Percentiles rank a stretch among this genome's conserved stretches.
phyloP scores from a whole-genome alignment of 2,329 filamentous ascomycete genomes.

The Sordariomycetes sp. region DNA sequence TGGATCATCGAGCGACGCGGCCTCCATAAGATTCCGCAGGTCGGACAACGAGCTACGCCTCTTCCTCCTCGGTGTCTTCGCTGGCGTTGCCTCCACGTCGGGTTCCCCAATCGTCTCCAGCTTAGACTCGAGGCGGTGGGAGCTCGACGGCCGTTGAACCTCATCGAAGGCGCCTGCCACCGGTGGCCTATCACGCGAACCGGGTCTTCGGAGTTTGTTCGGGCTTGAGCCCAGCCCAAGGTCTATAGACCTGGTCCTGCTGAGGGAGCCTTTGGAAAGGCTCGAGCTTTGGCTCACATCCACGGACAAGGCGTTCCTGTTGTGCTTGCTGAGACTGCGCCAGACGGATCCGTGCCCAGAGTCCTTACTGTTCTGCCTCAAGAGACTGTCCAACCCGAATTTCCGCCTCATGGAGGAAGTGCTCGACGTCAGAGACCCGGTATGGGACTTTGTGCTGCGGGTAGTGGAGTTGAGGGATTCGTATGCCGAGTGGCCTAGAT shows the following conservation, averaged over 20 bases:
- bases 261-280: constrained; percentile 55
- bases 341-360: constrained; percentile 69
- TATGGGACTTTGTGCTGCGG: constrained; percentile 48
- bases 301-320: constrained; percentile 33
- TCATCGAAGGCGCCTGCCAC: constrained; percentile 55
- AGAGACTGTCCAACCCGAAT: constrained; percentile 67
- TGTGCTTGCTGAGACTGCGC: constrained; percentile 78
- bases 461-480: constrained; percentile 48
- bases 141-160: constrained; percentile 42
- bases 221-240: constrained; percentile 33
- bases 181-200: constrained; percentile 49
- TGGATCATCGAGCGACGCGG: constrained; percentile 36
- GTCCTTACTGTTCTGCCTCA: constrained; percentile 70
- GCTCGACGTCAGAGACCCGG: constrained; percentile 73
- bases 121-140: constrained; percentile 42
- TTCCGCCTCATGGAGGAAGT: constrained; percentile 76
- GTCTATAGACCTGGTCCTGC: constrained; percentile 71
- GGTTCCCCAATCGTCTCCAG: constrained; percentile 52
- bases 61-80: constrained; percentile 56
- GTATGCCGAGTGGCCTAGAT: constrained; percentile 31
- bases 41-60: constrained; percentile 87
- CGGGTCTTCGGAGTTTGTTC: constrained; percentile 30
- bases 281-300: constrained; percentile 51
- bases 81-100: constrained; percentile 25
- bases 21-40: constrained; percentile 58